Evolutionary conservation across 2,329 filamentous ascomycete species (phyloP).

Genomic region (Hymenoscyphus repandus): DNA sequence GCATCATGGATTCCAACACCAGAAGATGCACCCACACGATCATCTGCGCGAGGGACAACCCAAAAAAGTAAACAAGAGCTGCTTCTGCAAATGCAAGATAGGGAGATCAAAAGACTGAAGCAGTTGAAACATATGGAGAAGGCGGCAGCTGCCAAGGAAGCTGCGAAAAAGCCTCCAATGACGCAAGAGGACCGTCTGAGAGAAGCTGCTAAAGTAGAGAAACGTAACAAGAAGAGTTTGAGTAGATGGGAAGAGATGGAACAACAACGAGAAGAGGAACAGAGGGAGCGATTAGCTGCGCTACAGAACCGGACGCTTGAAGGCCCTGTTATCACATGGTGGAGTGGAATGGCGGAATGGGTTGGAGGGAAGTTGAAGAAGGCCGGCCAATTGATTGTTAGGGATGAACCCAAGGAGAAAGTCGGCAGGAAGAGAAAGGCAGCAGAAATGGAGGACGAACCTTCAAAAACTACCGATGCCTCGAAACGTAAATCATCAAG

Average conservation of each 20-base stretch:
- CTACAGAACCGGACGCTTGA: constrained; percentile 81
- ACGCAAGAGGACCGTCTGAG: constrained; percentile 81
- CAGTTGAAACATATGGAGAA: constrained; percentile 64
- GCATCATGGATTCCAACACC: constrained; percentile 63
- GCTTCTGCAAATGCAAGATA: constrained; percentile 68
- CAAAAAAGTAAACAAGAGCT: constrained; percentile 51
- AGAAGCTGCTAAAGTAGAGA: constrained; percentile 78
- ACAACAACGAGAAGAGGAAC: constrained; percentile 78
- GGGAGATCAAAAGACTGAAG: constrained; percentile 64
- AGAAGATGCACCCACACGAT: constrained; percentile 56
- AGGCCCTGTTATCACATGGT: constrained; percentile 85
- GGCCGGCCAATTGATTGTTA: constrained; percentile 59
- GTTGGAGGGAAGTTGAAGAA: constrained; percentile 68
- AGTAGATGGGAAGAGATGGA: constrained; percentile 94
- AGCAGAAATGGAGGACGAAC: constrained; percentile 42
- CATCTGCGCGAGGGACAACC: constrained; percentile 58
- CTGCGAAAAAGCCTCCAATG: constrained; percentile 73
- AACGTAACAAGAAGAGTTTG: constrained; percentile 80
- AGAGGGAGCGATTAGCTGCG: constrained; percentile 77
- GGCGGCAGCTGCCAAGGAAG: constrained; percentile 54
- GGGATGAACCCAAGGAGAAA: constrained; percentile 48
- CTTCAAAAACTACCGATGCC: constrained; percentile 3
- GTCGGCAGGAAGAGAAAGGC: constrained; percentile 43
- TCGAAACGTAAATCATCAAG: constrained; percentile 1
- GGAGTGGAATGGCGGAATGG: constrained; percentile 87